Evolutionary conservation across 2,329 filamentous ascomycete species (phyloP).

Genomic region (Botrytis deweyae): DNA sequence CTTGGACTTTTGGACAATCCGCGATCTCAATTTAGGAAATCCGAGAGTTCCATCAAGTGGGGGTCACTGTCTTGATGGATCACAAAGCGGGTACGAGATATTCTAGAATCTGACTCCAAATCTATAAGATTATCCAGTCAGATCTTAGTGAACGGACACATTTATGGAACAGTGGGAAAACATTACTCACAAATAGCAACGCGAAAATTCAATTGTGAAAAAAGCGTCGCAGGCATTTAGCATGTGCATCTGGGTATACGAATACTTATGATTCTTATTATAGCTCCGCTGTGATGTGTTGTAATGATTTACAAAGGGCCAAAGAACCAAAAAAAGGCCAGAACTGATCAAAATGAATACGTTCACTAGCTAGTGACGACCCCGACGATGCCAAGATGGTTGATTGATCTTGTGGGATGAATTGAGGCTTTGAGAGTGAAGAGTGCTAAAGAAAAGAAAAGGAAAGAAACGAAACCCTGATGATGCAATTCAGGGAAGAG

Average conservation of each 20-base stretch:
- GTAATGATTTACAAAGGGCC: background rate
- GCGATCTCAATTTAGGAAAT: background rate
- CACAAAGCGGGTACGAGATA: constrained; percentile 7
- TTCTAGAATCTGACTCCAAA: constrained; percentile 14
- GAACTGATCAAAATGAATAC: background rate
- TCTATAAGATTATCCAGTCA: background rate
- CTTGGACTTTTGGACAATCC: background rate
- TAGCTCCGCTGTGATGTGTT: constrained; percentile 1
- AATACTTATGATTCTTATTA: background rate
- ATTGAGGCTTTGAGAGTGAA: background rate
- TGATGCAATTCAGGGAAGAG: constrained; percentile 11
- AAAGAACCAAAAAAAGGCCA: background rate
- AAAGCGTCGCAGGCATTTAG: background rate
- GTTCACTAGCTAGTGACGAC: background rate
- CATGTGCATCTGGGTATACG: background rate
- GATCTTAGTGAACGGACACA: background rate
- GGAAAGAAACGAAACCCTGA: background rate
- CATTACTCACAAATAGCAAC: background rate
- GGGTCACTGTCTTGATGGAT: background rate
- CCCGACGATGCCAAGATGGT: background rate
- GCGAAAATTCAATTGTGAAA: background rate
- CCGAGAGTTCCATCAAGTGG: constrained; percentile 9
- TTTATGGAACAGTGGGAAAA: background rate
- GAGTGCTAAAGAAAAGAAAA: too few relatives aligned
- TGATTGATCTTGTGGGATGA: background rate